Evolutionary conservation across 352 stramenopile species (phyloP).

Genomic region (Phytophthora podocarpi): DNA sequence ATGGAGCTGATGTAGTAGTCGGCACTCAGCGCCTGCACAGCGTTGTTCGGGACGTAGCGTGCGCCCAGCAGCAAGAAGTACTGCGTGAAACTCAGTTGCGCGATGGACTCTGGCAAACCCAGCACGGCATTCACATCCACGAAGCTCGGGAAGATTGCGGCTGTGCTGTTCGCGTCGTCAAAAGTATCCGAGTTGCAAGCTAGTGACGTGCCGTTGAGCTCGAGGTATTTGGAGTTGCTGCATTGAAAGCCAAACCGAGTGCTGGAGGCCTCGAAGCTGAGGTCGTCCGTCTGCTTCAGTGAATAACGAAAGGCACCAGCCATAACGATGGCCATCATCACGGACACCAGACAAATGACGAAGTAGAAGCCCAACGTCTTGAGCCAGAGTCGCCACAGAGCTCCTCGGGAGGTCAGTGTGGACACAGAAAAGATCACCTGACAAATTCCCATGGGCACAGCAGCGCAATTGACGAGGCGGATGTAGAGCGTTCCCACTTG

Average conservation of each 20-base stretch:
- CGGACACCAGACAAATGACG: constrained; percentile 35
- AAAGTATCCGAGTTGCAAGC: constrained; percentile 19
- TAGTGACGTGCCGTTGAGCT: constrained; percentile 36
- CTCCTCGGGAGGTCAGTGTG: constrained; percentile 47
- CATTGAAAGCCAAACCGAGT: constrained; percentile 67
- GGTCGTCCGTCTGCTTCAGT: constrained; percentile 39
- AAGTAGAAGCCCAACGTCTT: constrained; percentile 48
- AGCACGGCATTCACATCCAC: constrained; percentile 48
- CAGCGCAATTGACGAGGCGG: constrained; percentile 57
- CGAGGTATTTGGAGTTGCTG: constrained; percentile 51
- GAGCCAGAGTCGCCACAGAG: constrained; percentile 48
- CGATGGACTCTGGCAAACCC: constrained; percentile 49
- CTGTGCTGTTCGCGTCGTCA: constrained; percentile 14
- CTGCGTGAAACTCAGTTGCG: constrained; percentile 41
- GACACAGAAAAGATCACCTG: constrained; percentile 63
- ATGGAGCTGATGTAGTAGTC: constrained; percentile 54
- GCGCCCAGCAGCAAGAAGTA: constrained; percentile 51
- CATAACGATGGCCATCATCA: constrained; percentile 31
- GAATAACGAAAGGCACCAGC: constrained; percentile 36
- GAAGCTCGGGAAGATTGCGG: constrained; percentile 51
- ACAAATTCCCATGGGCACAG: constrained; percentile 66
- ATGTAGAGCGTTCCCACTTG: constrained; percentile 60
- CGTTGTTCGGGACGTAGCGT: constrained; percentile 61
- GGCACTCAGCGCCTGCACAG: constrained; percentile 38
- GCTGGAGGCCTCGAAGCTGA: constrained; percentile 33